Conservation (phyloP, 768 basidiomycete species). For the Phylloporus sp. region DNA sequence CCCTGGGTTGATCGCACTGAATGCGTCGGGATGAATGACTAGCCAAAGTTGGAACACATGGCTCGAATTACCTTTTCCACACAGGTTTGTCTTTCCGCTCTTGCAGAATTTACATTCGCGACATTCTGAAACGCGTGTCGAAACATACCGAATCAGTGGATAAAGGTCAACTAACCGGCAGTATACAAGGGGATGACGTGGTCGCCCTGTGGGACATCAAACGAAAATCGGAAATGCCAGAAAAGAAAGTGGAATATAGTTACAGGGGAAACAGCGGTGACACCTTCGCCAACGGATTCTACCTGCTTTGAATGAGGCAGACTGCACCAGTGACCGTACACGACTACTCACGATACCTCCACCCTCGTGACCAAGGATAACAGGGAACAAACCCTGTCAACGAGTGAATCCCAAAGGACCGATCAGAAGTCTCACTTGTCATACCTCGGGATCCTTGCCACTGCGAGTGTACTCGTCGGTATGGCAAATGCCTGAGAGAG, state of each 20-base stretch:
- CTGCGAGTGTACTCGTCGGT: slow-evolving; percentile 97
- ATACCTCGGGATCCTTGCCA: slow-evolving; percentile 91
- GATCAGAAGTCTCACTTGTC: slow-evolving; percentile 8
- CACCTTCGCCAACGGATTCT: slow-evolving; percentile 95
- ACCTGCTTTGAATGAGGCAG: slow-evolving; percentile 48
- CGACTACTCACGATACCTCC: slow-evolving; percentile 68
- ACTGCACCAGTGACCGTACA: neutral
- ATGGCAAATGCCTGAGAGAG: slow-evolving; percentile 77
- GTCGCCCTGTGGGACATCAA: slow-evolving; percentile 54
- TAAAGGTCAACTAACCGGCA: slow-evolving; percentile 53
- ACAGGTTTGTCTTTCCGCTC: slow-evolving; percentile 98
- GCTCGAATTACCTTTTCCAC: slow-evolving; percentile 64
- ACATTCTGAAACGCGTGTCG: slow-evolving; percentile 54
- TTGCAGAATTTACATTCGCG: slow-evolving; percentile 98
- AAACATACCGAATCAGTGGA: neutral
- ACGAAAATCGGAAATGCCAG: neutral
- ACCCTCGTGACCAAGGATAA: slow-evolving; percentile 93
- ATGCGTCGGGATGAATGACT: neutral
- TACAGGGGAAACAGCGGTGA: slow-evolving; percentile 67
- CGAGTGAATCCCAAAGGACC: slow-evolving; percentile 2
- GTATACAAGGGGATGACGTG: slow-evolving; percentile 98
- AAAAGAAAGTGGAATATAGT: slow-evolving; percentile 12
- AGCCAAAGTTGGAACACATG: neutral
- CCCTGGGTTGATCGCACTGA: slow-evolving; percentile 91
- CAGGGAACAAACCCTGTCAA: slow-evolving; percentile 76